These are phyloP conservation scores for Gossypium aridum DNA, from an alignment of 441 rosid species.

Conservation along the genomic window DNA sequence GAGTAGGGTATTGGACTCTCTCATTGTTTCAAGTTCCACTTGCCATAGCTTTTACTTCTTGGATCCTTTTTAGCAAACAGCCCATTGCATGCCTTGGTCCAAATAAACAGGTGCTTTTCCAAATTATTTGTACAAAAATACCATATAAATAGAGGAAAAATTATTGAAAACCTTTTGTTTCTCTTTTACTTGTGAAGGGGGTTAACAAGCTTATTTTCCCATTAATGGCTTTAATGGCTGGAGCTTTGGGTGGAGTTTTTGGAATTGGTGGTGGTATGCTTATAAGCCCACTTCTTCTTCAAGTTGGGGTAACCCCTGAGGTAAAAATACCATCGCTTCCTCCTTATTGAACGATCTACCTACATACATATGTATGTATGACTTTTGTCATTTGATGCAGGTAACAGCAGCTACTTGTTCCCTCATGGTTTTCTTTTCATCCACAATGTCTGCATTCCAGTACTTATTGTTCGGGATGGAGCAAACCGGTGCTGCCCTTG, in stretches of 20 bases:
- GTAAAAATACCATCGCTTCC: conserved; percentile 22
- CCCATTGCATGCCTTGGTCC: conserved; percentile 6
- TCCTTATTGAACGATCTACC: not conserved
- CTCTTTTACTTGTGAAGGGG: conserved; percentile 28
- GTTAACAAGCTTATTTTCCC: conserved; percentile 52
- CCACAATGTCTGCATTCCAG: conserved; percentile 83
- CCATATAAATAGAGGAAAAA: not conserved
- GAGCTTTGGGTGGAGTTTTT: conserved; percentile 75
- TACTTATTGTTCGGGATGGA: conserved; percentile 72
- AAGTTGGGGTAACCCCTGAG: conserved; percentile 73
- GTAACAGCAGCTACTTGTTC: conserved; percentile 89
- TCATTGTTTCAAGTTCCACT: conserved; percentile 81
- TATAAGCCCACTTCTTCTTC: conserved; percentile 87
- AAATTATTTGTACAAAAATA: not conserved
- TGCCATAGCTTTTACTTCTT: conserved; percentile 64
- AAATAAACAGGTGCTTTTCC: conserved; percentile 28
- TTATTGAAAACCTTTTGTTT: not conserved
- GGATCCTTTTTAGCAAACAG: conserved; percentile 41
- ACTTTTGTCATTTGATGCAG: conserved; percentile 21
- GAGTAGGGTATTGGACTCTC: conserved; percentile 66
- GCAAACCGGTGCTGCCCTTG: conserved; percentile 32
- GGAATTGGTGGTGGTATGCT: conserved; percentile 97
- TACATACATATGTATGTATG: not conserved
- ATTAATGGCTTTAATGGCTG: conserved; percentile 70
- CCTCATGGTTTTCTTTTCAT: conserved; percentile 90